phyloP scores from a whole-genome alignment of 1,284 basidiomycete species.

The Apiotrichum mycotoxinovorans region DNA sequence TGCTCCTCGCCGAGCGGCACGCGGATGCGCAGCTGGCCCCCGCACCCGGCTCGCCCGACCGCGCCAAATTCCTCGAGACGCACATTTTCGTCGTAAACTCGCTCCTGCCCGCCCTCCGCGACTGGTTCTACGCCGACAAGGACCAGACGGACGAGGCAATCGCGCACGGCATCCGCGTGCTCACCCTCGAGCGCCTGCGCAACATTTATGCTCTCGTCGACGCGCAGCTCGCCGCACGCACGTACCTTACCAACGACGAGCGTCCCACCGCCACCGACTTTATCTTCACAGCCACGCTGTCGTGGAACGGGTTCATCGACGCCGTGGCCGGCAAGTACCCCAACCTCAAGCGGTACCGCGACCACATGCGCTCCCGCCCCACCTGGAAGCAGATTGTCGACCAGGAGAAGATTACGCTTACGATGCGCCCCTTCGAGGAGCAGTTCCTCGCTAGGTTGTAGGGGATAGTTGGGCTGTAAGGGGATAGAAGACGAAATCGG shows the following conservation, averaged over 20 bases:
- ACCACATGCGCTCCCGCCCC: conserved; percentile 5
- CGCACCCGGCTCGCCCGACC: background rate
- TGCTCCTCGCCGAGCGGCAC: conserved; percentile 22
- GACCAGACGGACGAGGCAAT: conserved; percentile 3
- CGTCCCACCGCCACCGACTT: conserved; percentile 10
- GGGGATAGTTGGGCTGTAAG: no score
- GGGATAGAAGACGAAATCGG: no score
- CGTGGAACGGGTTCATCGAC: conserved; percentile 13
- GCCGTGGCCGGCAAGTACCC: background rate
- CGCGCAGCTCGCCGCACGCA: background rate
- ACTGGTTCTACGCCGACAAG: conserved; percentile 29
- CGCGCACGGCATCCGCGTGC: conserved; percentile 13
- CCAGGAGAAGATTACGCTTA: background rate
- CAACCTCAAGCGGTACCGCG: conserved; percentile 6
- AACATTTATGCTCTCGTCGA: conserved; percentile 5
- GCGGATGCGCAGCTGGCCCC: conserved; percentile 14
- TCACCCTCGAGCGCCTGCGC: conserved; percentile 12
- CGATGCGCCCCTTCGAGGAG: conserved; percentile 13
- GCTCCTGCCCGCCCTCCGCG: conserved; percentile 25
- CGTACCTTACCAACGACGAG: conserved; percentile 4
- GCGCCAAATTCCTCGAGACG: conserved; percentile 20
- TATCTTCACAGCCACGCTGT: conserved; percentile 11
- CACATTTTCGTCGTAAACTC: conserved; percentile 23
- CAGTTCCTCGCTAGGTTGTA: conserved; percentile 4
- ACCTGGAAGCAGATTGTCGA: conserved; percentile 5